These are phyloP conservation scores for Phytophthora cactorum DNA, from an alignment of 352 stramenopile species.

Conservation along the genomic window DNA sequence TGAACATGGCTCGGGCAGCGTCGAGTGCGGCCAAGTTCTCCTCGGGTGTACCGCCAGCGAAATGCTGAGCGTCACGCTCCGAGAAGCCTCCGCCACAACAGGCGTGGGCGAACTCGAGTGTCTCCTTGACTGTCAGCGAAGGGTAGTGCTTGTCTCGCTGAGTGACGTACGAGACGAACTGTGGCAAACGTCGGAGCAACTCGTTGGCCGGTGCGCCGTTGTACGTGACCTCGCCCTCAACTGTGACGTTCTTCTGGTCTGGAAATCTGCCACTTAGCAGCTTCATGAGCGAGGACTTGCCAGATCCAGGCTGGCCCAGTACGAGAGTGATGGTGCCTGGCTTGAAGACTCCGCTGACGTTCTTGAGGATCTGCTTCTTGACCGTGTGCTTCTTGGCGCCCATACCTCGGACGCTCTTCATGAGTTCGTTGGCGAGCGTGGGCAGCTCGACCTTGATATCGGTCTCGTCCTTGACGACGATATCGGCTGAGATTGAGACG, in stretches of 20 bases:
- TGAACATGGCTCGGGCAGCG: slow-evolving; percentile 27
- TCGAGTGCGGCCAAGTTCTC: slow-evolving; percentile 41
- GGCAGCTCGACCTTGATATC: slow-evolving; percentile 28
- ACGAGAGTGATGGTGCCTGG: too few relatives aligned
- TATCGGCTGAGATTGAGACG: slow-evolving; percentile 38
- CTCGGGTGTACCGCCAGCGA: slow-evolving; percentile 33
- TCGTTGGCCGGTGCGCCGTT: too few relatives aligned
- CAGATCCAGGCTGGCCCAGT: too few relatives aligned
- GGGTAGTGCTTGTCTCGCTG: slow-evolving; percentile 53
- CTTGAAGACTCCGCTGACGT: too few relatives aligned
- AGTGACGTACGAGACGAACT: slow-evolving; percentile 49
- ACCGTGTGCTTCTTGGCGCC: slow-evolving; percentile 36
- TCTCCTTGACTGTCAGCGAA: slow-evolving; percentile 19
- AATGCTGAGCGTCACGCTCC: slow-evolving; percentile 14
- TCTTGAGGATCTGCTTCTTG: slow-evolving; percentile 37
- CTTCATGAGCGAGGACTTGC: slow-evolving; percentile 41
- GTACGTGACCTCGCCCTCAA: slow-evolving; percentile 51
- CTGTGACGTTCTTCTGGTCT: slow-evolving; percentile 33
- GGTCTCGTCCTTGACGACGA: slow-evolving; percentile 28
- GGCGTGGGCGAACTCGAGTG: slow-evolving; percentile 24
- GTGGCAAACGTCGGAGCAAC: slow-evolving; percentile 33
- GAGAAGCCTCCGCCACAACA: slow-evolving; percentile 36
- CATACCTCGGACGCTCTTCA: slow-evolving; percentile 23
- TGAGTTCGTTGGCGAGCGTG: slow-evolving; percentile 30
- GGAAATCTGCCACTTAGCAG: slow-evolving; percentile 50